phyloP scores from a whole-genome alignment of 148 eudicot species.

The Euryodendron excelsum region DNA sequence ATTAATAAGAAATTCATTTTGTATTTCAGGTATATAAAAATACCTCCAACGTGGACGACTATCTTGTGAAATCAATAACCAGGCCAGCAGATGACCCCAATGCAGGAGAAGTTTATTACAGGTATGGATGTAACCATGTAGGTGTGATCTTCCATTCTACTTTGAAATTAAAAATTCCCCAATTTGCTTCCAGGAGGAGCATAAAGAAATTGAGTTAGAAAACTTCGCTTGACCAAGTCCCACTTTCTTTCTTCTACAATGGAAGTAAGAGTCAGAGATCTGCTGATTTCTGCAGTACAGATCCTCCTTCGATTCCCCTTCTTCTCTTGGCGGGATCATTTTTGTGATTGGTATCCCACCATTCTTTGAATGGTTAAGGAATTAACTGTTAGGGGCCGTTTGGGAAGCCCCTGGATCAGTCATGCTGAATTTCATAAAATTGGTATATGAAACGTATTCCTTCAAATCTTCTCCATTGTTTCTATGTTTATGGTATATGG shows the following conservation, averaged over 20 bases:
- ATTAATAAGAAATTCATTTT: no score
- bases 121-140: constrained; percentile 40
- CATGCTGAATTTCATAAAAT: no score
- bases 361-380: not conserved
- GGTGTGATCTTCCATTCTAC: not conserved
- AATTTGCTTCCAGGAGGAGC: no score
- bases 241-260: not conserved
- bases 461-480: no score
- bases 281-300: not conserved
- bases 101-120: constrained; percentile 95
- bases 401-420: no score
- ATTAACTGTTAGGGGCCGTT: constrained; percentile 4
- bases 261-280: not conserved
- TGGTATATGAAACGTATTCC: not conserved
- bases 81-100: constrained; percentile 92
- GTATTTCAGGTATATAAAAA: constrained; percentile 68
- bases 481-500: not conserved
- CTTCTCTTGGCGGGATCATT: not conserved
- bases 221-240: not conserved
- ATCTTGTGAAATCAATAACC: constrained; percentile 85
- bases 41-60: constrained; percentile 82
- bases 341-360: not conserved
- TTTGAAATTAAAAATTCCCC: not conserved
- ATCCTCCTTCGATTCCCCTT: not conserved
- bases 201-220: not conserved